Evolutionary conservation across 2,329 filamentous ascomycete genomes (phyloP).

Genomic region (Pseudophaeomoniella oleicola): DNA sequence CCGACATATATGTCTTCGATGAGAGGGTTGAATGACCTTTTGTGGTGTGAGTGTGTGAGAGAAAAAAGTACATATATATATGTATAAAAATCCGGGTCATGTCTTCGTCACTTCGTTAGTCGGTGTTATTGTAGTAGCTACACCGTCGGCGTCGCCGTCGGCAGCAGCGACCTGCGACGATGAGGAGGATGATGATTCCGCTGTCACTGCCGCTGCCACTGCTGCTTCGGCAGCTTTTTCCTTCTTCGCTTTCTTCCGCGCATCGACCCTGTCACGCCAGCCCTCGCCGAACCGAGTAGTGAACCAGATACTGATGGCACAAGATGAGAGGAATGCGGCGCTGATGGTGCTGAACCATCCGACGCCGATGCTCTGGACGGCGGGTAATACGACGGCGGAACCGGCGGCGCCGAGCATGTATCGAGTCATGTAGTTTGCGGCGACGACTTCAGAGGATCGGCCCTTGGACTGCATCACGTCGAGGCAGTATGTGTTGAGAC

Average conservation of each 20-base stretch:
- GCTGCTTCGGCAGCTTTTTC: constrained; percentile 11
- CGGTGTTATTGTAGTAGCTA: neutral
- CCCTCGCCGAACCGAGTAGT: constrained; percentile 34
- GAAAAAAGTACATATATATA: too few relatives aligned
- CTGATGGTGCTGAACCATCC: constrained; percentile 69
- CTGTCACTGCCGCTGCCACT: constrained; percentile 3
- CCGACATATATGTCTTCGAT: too few relatives aligned
- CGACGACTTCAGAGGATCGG: constrained; percentile 57
- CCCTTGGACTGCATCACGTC: constrained; percentile 57
- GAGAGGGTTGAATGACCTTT: too few relatives aligned
- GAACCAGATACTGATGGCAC: constrained; percentile 31
- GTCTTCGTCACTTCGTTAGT: neutral
- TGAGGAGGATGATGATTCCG: neutral
- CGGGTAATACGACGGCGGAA: constrained; percentile 58
- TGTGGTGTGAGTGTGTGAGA: too few relatives aligned
- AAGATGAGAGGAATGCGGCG: constrained; percentile 38
- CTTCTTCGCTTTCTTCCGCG: constrained; percentile 24
- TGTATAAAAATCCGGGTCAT: neutral
- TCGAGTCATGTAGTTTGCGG: constrained; percentile 65
- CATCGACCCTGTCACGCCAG: constrained; percentile 42
- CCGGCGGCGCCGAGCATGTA: constrained; percentile 61
- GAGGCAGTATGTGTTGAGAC: constrained; percentile 65
- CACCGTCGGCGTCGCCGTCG: neutral
- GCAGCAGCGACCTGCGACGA: neutral
- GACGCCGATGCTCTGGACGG: constrained; percentile 58